Evolutionary conservation across 805 yeast species (phyloP).

Genomic region (Candida verbasci): DNA sequence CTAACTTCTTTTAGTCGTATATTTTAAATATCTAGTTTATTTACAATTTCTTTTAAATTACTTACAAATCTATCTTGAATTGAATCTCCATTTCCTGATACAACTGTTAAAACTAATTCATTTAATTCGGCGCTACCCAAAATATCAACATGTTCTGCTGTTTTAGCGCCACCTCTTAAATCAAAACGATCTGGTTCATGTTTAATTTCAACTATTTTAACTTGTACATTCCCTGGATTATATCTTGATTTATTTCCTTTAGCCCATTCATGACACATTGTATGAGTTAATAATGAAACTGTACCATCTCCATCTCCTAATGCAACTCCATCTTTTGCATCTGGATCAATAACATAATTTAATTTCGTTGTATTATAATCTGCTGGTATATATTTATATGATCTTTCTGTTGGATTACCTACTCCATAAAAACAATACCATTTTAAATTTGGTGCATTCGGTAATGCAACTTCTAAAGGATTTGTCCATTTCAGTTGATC

Average conservation of each 20-base stretch:
- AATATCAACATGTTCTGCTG: slow-evolving; percentile 97
- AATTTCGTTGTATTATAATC: slow-evolving; percentile 47
- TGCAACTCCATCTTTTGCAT: slow-evolving; percentile 59
- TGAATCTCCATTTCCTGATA: slow-evolving; percentile 69
- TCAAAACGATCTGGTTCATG: slow-evolving; percentile 94
- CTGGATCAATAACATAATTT: slow-evolving; percentile 68
- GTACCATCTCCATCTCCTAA: slow-evolving; percentile 97
- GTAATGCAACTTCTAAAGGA: slow-evolving; percentile 88
- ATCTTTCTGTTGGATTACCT: slow-evolving; percentile 95
- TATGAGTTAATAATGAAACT: slow-evolving; percentile 77
- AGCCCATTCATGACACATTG: slow-evolving; percentile 91
- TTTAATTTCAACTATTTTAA: slow-evolving; percentile 82
- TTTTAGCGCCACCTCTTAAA: slow-evolving; percentile 94
- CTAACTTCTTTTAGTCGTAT: too few relatives aligned
- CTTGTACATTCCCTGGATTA: slow-evolving; percentile 74
- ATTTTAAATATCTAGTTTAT: slow-evolving; percentile 42
- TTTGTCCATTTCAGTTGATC: slow-evolving; percentile 85
- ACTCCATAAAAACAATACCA: slow-evolving; percentile 90
- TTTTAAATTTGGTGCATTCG: slow-evolving; percentile 90
- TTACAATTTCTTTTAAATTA: slow-evolving; percentile 58
- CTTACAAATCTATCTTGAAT: slow-evolving; percentile 61
- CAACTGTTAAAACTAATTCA: slow-evolving; percentile 78
- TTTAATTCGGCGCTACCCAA: slow-evolving; percentile 90
- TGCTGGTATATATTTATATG: slow-evolving; percentile 73
- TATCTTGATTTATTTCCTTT: slow-evolving; percentile 53